These are phyloP conservation scores for Penicillium riverlandense DNA, from an alignment of 495 filamentous ascomycete species.

Conservation along the genomic window DNA sequence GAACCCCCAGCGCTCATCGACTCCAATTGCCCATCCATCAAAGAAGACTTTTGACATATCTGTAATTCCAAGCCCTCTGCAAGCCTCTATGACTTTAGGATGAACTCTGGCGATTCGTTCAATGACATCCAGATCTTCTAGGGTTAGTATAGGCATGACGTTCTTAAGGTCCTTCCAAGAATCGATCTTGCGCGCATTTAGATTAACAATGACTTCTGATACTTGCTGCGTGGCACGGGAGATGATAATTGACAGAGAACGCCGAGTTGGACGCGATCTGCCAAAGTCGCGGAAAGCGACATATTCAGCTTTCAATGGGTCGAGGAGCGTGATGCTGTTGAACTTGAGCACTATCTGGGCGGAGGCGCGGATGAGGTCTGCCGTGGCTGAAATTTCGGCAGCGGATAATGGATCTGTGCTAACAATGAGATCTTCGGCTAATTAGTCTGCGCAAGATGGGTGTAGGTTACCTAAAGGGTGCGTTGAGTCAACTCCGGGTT, in stretches of 20 bases:
- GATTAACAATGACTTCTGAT: slow-evolving; percentile 76
- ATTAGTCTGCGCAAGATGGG: no score
- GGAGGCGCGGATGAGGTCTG: slow-evolving; percentile 26
- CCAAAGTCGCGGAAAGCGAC: slow-evolving; percentile 60
- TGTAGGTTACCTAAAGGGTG: slow-evolving; percentile 22
- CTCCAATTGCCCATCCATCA: slow-evolving; percentile 45
- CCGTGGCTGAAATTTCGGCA: slow-evolving; percentile 22
- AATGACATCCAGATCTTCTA: slow-evolving; percentile 82
- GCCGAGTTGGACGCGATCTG: slow-evolving; percentile 25
- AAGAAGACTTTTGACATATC: slow-evolving; percentile 85
- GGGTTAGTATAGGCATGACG: slow-evolving; percentile 79
- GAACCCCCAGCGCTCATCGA: slow-evolving; percentile 33
- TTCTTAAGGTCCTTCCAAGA: slow-evolving; percentile 64
- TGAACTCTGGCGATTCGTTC: slow-evolving; percentile 68
- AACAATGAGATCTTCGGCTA: no score
- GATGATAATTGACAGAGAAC: slow-evolving; percentile 27
- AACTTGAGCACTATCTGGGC: slow-evolving; percentile 49
- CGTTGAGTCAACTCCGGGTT: background rate
- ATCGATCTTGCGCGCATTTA: slow-evolving; percentile 57
- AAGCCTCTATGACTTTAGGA: slow-evolving; percentile 80
- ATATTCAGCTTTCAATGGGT: slow-evolving; percentile 77
- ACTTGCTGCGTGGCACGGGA: slow-evolving; percentile 27
- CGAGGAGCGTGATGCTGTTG: slow-evolving; percentile 77
- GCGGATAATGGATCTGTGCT: slow-evolving; percentile 24
- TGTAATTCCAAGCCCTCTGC: slow-evolving; percentile 70